A percentile compares a stretch with the other conserved stretches of the same genome.
Evolutionary conservation across 2,329 filamentous ascomycete species (phyloP).

Genomic region (Hypoxylon sp.): DNA sequence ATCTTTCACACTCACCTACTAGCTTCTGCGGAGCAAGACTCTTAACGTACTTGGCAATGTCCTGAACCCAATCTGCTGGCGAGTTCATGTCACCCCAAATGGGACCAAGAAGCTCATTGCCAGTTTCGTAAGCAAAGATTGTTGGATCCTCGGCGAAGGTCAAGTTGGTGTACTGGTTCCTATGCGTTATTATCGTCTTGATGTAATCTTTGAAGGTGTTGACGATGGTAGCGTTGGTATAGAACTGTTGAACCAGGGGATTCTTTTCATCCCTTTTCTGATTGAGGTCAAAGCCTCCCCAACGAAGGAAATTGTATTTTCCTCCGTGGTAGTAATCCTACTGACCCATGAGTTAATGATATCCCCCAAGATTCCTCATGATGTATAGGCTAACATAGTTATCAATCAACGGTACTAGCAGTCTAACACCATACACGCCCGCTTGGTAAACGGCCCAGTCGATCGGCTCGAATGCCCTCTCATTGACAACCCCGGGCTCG

Average conservation of each 20-base stretch:
- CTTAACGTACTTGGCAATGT: slow-evolving; percentile 62
- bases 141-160: slow-evolving; percentile 65
- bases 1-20: slow-evolving; percentile 59
- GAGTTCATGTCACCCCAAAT: slow-evolving; percentile 62
- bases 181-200: slow-evolving; percentile 60
- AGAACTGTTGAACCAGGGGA: slow-evolving; percentile 62
- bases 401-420: slow-evolving; percentile 63
- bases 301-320: slow-evolving; percentile 65
- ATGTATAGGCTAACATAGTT: slow-evolving; percentile 58
- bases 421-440: slow-evolving; percentile 60
- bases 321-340: slow-evolving; percentile 67
- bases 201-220: slow-evolving; percentile 63
- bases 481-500: slow-evolving; percentile 58
- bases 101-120: slow-evolving; percentile 64
- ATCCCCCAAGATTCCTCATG: not conserved
- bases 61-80: slow-evolving; percentile 60
- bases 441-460: slow-evolving; percentile 66
- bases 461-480: slow-evolving; percentile 61
- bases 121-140: slow-evolving; percentile 66
- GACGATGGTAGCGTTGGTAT: slow-evolving; percentile 61
- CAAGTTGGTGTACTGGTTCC: slow-evolving; percentile 62
- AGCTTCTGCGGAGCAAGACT: slow-evolving; percentile 61
- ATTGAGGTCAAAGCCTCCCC: slow-evolving; percentile 61
- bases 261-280: slow-evolving; percentile 55
- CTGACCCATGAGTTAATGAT: slow-evolving; percentile 30